Evolutionary conservation across 164 flowering plant species (phyloP).

Genomic region (Litsea cubeba): DNA sequence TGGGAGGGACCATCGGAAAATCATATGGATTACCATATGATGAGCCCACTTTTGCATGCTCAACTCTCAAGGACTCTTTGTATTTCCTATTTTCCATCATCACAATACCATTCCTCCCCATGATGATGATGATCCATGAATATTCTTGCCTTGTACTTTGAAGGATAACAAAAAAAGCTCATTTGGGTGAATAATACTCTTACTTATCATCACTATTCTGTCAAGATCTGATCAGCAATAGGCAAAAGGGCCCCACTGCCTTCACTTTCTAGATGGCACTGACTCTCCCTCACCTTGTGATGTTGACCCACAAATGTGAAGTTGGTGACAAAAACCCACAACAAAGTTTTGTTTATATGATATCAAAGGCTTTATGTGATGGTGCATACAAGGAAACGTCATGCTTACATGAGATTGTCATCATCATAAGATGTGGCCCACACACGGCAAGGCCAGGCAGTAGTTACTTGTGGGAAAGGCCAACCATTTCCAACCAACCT

Average conservation of each 20-base stretch:
- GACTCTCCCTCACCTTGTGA: neutral
- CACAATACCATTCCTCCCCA: no score
- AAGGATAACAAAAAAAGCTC: no score
- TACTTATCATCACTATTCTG: neutral
- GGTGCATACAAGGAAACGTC: neutral
- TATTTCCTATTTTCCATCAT: no score
- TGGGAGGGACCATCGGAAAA: no score
- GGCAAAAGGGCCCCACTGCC: neutral
- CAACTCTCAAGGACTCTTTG: no score
- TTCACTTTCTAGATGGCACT: neutral
- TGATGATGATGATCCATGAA: no score
- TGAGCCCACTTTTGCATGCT: no score
- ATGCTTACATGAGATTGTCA: conserved; percentile 10
- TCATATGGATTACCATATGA: no score
- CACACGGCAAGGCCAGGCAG: neutral
- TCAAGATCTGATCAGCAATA: neutral
- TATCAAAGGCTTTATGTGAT: no score
- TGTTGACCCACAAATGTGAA: neutral
- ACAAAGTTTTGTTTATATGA: neutral
- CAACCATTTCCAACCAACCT: neutral
- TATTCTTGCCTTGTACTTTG: no score
- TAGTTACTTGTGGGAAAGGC: neutral
- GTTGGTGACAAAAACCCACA: neutral
- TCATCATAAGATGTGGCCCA: conserved; percentile 5
- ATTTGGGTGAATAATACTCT: no score